Conservation (phyloP, 2,329 filamentous ascomycete species). For the Fusarium irregulare region DNA sequence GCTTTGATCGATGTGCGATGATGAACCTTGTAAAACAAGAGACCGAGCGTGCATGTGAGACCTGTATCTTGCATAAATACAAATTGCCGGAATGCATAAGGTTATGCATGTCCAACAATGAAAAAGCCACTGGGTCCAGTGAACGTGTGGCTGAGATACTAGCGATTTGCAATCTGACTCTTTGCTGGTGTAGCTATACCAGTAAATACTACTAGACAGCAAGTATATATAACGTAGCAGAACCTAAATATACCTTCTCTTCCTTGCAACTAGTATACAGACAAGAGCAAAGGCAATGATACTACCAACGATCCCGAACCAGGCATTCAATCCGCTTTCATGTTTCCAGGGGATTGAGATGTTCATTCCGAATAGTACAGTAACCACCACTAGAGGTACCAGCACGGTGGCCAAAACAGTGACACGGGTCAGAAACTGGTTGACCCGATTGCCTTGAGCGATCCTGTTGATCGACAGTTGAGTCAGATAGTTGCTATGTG, state of each 20-base stretch:
- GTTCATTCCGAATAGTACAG: conserved; percentile 89
- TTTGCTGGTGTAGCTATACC: rapidly evolving
- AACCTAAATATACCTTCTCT: neutral
- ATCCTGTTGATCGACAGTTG: conserved; percentile 94
- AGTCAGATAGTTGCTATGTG: conserved; percentile 95
- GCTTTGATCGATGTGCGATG: neutral
- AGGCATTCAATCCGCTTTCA: conserved; percentile 59
- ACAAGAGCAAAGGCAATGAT: conserved; percentile 61
- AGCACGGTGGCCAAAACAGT: conserved; percentile 93
- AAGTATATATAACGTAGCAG: no score
- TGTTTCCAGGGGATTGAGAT: conserved; percentile 74
- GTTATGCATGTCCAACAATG: neutral
- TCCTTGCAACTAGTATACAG: neutral
- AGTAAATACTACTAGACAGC: rapidly evolving
- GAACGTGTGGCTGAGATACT: no score
- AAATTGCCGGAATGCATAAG: no score
- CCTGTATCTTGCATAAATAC: neutral
- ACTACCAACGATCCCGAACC: conserved; percentile 44
- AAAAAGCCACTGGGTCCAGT: no score
- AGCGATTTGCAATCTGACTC: rapidly evolving
- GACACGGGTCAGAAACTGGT: conserved; percentile 92
- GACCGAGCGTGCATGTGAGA: neutral
- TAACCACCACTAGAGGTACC: conserved; percentile 93
- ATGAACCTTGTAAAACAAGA: neutral
- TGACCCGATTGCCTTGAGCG: conserved; percentile 86